Conservation (phyloP, 73 alveolate species). For the Paramecium caudatum region DNA sequence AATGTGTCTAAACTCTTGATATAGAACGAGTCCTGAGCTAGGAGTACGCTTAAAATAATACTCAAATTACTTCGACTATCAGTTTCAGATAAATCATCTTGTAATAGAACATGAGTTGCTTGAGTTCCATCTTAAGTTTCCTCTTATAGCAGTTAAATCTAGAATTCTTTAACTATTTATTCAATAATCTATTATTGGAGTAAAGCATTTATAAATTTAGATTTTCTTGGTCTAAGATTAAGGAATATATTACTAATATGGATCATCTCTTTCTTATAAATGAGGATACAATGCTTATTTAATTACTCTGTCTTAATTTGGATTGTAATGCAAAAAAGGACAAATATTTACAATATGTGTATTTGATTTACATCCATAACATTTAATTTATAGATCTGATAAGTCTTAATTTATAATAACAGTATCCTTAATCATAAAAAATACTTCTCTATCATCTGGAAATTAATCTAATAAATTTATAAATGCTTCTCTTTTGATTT, state of each 20-base stretch:
- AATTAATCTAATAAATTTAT: constrained; percentile 24
- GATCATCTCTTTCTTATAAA: constrained; percentile 58
- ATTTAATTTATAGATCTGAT: constrained; percentile 15
- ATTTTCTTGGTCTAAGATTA: not conserved
- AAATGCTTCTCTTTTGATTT: constrained; percentile 34
- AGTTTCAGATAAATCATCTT: constrained; percentile 19
- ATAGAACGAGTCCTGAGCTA: constrained; percentile 9
- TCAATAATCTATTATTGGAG: not conserved
- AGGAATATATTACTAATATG: constrained; percentile 29
- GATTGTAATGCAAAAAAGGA: constrained; percentile 37
- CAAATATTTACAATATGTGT: constrained; percentile 50
- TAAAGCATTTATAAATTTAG: constrained; percentile 50
- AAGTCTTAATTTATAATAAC: constrained; percentile 25
- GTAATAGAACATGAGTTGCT: not conserved
- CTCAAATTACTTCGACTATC: not conserved
- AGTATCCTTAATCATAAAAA: constrained; percentile 23
- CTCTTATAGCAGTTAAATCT: not conserved
- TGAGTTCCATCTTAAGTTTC: constrained; percentile 20
- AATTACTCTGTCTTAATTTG: constrained; percentile 40
- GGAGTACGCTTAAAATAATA: not conserved
- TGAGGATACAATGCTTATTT: constrained; percentile 44
- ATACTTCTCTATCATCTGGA: constrained; percentile 48
- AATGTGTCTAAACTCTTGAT: constrained; percentile 28
- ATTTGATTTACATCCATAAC: constrained; percentile 56
- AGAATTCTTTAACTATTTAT: constrained; percentile 2